These are phyloP conservation scores for Fusarium concolor DNA, from an alignment of 2,329 filamentous ascomycete genomes.

Conservation along the genomic window DNA sequence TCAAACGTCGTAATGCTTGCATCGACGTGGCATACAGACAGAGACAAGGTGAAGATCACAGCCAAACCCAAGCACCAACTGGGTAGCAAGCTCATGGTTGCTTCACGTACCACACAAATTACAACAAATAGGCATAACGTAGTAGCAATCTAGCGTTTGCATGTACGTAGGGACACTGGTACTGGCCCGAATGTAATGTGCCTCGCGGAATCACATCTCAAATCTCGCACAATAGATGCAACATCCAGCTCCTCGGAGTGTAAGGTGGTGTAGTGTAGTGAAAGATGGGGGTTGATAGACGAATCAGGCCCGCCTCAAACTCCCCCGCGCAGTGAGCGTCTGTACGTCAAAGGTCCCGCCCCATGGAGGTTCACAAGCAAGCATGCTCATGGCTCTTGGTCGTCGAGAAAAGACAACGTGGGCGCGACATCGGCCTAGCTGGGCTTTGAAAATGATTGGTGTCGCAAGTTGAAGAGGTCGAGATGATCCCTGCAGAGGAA, in stretches of 20 bases:
- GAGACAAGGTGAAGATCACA: constrained; percentile 20
- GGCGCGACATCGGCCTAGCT: constrained; percentile 50
- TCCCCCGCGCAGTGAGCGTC: constrained; percentile 45
- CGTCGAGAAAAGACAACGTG: constrained; percentile 29
- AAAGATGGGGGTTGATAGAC: constrained; percentile 33
- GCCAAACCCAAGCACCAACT: constrained; percentile 18
- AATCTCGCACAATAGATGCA: constrained; percentile 37
- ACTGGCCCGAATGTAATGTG: neutral
- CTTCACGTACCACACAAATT: constrained; percentile 9
- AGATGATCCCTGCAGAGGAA: constrained; percentile 40
- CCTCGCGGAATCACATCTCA: constrained; percentile 36
- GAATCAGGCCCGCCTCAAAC: constrained; percentile 36
- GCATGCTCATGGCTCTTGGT: constrained; percentile 32
- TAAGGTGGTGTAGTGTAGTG: constrained; percentile 11
- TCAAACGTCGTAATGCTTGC: constrained; percentile 26
- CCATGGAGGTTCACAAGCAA: constrained; percentile 23
- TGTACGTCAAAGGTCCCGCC: constrained; percentile 45
- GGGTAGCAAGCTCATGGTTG: constrained; percentile 1
- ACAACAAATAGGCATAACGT: constrained; percentile 15
- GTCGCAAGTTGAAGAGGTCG: constrained; percentile 36
- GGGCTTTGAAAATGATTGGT: constrained; percentile 53
- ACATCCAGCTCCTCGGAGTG: constrained; percentile 41
- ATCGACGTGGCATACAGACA: constrained; percentile 15
- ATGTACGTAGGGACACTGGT: constrained; percentile 25
- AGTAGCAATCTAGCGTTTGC: constrained; percentile 13